Base-by-base conservation (phyloP, 1,284 basidiomycete genomes). In the Tylopilus orsonianus region DNA sequence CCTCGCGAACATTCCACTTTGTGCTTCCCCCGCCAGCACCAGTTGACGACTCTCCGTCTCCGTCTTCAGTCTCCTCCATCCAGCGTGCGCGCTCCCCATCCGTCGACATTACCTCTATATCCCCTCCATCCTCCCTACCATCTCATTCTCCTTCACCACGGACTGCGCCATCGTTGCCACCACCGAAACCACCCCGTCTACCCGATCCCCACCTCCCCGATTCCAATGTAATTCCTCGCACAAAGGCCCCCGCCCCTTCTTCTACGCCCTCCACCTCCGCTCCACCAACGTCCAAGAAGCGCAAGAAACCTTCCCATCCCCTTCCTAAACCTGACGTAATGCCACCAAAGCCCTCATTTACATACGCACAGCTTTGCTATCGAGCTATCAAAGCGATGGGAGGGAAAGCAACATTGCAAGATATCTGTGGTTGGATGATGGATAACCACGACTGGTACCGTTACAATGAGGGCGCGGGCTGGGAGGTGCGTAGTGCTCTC, bases 1-100 rank as follows among this genome's bases (percentile, higher is more conserved):
- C 96, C 26, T 96, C 96, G 38, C 87, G 96, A 47, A 95, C 93
- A 43, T 99, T 99, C 72, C 90, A 95, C 66, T 99, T 98, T 69
- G 85, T 97, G 46, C 83, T 97, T 9, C 95, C 93, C 23, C 74
- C 79, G 0, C 82, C 85, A 12, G 78, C 81, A 41, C 75, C 78
- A 7, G 82, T 83, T 41, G 85, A 87, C 61, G 86, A 88, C 63
- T 83, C 85, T 5, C 83, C 85, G 10, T 86, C 86, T 9, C 86
- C 85, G 1, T 87, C 83, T 50, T 87, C 87, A 1, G 75, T 79
- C 49, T 72, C 74, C 23, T 87, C 83, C 9, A 75, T 81, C 20
- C 75, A 70, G 54, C 76, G 81, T 37, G 75, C 73, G 30, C 79
- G 83, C 46, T 83, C 81, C 3, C 84, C 85, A 10, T 90, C 87